phyloP scores from a whole-genome alignment of 208 protist genomes.

The Acanthamoeba quina region DNA sequence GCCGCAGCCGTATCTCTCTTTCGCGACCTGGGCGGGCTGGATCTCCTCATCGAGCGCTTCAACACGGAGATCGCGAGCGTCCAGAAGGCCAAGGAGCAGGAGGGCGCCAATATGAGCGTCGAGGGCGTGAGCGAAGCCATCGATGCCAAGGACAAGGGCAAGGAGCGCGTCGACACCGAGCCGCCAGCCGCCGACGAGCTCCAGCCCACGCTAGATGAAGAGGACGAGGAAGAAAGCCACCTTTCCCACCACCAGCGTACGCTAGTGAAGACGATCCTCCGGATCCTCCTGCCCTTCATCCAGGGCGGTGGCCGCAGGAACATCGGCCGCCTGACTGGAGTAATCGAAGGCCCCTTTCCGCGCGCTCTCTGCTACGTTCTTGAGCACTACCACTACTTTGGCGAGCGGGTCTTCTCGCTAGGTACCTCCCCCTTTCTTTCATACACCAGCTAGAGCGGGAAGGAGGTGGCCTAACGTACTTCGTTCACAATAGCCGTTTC shows the following conservation, averaged over 20 bases:
- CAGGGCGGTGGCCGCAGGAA: slow-evolving; percentile 47
- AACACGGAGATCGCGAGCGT: slow-evolving; percentile 42
- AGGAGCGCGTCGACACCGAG: slow-evolving; percentile 4
- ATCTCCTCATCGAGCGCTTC: slow-evolving; percentile 67
- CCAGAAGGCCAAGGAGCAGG: slow-evolving; percentile 51
- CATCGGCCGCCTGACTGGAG: slow-evolving; percentile 19
- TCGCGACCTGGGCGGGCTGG: slow-evolving; percentile 60
- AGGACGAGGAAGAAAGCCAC: background rate
- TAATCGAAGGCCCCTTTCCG: slow-evolving; percentile 60
- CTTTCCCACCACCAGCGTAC: slow-evolving; percentile 42
- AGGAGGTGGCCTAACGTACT: background rate
- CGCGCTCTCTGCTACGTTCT: slow-evolving; percentile 54
- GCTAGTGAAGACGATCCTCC: slow-evolving; percentile 48
- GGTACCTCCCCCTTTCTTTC: slow-evolving; percentile 6
- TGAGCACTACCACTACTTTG: slow-evolving; percentile 64
- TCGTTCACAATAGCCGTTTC: slow-evolving; percentile 20
- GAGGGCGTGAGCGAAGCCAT: background rate
- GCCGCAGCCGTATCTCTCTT: slow-evolving; percentile 47
- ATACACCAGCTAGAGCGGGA: background rate
- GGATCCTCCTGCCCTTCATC: slow-evolving; percentile 69
- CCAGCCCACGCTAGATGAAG: background rate
- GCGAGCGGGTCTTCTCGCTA: slow-evolving; percentile 62
- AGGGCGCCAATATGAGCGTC: background rate
- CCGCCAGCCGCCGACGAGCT: background rate
- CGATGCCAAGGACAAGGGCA: slow-evolving; percentile 35